phyloP scores from a whole-genome alignment of 768 basidiomycete species.

The Boletus tomentosulus region DNA sequence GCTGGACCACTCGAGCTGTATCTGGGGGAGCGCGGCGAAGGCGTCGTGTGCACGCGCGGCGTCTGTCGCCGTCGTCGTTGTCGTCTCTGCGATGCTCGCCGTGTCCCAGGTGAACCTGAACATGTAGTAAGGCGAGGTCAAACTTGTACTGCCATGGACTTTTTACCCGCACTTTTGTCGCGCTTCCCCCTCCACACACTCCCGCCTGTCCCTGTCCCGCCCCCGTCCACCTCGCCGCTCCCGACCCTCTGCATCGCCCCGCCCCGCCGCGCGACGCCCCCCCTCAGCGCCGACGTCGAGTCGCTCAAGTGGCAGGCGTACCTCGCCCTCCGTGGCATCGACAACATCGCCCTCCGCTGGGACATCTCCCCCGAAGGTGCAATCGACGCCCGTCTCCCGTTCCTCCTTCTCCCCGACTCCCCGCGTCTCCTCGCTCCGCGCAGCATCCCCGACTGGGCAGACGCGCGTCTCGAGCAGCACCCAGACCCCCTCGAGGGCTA shows the following conservation, averaged over 20 bases:
- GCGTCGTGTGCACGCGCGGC: slow-evolving; percentile 52
- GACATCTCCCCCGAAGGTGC: slow-evolving; percentile 70
- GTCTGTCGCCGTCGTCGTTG: slow-evolving; percentile 43
- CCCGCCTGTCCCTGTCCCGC: slow-evolving; percentile 35
- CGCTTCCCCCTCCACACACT: slow-evolving; percentile 57
- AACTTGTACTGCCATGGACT: not conserved
- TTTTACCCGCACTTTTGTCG: slow-evolving; percentile 42
- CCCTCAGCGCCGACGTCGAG: slow-evolving; percentile 73
- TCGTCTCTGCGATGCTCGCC: slow-evolving; percentile 70
- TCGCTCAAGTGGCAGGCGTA: slow-evolving; percentile 92
- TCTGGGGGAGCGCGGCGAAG: slow-evolving; percentile 40
- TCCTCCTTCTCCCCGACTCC: slow-evolving; percentile 55
- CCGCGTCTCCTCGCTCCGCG: slow-evolving; percentile 58
- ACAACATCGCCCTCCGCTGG: slow-evolving; percentile 52
- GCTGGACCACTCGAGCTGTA: slow-evolving; percentile 66
- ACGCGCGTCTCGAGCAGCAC: slow-evolving; percentile 41
- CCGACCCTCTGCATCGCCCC: slow-evolving; percentile 67
- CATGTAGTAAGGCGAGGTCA: not conserved
- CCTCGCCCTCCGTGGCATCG: slow-evolving; percentile 53
- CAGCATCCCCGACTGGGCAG: slow-evolving; percentile 73
- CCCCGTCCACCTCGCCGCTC: slow-evolving; percentile 25
- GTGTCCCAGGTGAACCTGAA: slow-evolving; percentile 83
- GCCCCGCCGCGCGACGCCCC: slow-evolving; percentile 31
- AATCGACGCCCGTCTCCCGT: slow-evolving; percentile 64
- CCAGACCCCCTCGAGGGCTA: slow-evolving; percentile 63